These are phyloP conservation scores for Daphne laureola DNA, from an alignment of 441 rosid genomes.

Conservation along the genomic window DNA sequence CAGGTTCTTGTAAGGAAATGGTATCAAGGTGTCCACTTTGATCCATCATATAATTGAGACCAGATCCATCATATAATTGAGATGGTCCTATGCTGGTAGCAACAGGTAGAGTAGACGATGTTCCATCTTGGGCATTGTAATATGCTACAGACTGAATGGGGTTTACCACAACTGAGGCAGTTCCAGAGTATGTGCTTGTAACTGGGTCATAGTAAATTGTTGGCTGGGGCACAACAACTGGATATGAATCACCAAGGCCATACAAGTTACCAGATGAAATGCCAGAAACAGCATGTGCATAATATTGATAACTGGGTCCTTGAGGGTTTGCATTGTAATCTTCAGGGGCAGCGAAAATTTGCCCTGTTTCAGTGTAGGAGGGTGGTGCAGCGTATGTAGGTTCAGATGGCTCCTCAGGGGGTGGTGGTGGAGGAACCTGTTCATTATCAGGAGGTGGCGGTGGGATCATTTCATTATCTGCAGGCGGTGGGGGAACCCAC, in stretches of 20 bases:
- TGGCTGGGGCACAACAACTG: slow-evolving; percentile 42
- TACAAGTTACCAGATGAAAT: slow-evolving; percentile 41
- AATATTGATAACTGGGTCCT: slow-evolving; percentile 47
- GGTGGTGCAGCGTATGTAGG: slow-evolving; percentile 34
- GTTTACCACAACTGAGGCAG: slow-evolving; percentile 37
- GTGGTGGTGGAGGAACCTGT: slow-evolving; percentile 43
- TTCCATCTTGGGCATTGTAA: slow-evolving; percentile 48
- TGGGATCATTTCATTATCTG: slow-evolving; percentile 59
- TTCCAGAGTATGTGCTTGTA: slow-evolving; percentile 48
- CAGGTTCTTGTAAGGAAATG: slow-evolving; percentile 22
- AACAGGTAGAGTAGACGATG: slow-evolving; percentile 36
- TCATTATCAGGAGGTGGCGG: slow-evolving; percentile 80
- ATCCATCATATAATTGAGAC: slow-evolving; percentile 23
- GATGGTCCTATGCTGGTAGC: slow-evolving; percentile 32
- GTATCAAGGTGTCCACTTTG: slow-evolving; percentile 23
- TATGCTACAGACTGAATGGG: slow-evolving; percentile 40
- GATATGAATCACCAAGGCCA: slow-evolving; percentile 62
- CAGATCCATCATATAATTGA: slow-evolving; percentile 30
- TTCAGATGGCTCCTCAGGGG: slow-evolving; percentile 64
- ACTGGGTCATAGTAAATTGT: slow-evolving; percentile 49
- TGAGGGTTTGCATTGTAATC: slow-evolving; percentile 55
- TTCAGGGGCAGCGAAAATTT: slow-evolving; percentile 37
- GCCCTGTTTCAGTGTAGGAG: slow-evolving; percentile 42
- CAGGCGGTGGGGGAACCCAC: slow-evolving; percentile 88
- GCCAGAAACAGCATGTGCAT: slow-evolving; percentile 32